Percentiles rank a stretch among this genome's conserved stretches.
These are phyloP conservation scores for Ambrosia hybrid DNA, from an alignment of 140 eudicot species.

Conservation along the genomic window DNA sequence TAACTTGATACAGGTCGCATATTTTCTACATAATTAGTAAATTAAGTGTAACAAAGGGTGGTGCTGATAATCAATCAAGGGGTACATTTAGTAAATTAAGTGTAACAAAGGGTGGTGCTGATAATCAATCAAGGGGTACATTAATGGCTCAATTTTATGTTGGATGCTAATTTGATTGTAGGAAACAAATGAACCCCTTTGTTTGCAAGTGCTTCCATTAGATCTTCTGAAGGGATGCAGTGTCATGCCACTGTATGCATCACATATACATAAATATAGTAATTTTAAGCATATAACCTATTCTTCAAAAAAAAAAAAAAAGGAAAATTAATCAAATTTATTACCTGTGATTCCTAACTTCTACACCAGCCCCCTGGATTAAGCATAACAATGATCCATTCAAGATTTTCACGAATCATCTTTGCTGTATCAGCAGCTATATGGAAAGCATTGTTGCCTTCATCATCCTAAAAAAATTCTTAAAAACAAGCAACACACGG, in stretches of 20 bases:
- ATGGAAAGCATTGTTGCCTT: conserved; percentile 96
- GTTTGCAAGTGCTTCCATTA: conserved; percentile 80
- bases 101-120: no score
- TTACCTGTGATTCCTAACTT: conserved; percentile 91
- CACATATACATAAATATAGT: conserved; percentile 22
- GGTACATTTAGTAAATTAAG: no score
- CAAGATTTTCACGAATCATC: conserved; percentile 89
- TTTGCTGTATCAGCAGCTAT: conserved; percentile 42
- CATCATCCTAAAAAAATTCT: conserved; percentile 29
- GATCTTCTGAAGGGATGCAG: conserved; percentile 88
- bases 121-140: no score
- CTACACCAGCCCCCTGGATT: conserved; percentile 88
- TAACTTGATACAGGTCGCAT: no score
- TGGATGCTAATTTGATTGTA: no score
- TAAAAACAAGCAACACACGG: conserved; percentile 29
- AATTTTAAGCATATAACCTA: conserved; percentile 12
- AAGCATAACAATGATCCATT: conserved; percentile 87
- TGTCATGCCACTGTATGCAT: conserved; percentile 82
- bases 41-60: no score
- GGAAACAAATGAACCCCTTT: conserved; percentile 44
- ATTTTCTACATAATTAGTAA: no score
- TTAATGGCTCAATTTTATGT: conserved; percentile 15
- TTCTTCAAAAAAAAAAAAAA: background rate
- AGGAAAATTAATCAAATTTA: conserved; percentile 2
- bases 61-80: no score